A percentile compares a stretch with the other conserved stretches of the same genome.
phyloP scores from a whole-genome alignment of 345 rosid genomes.

The Salix caprea region DNA sequence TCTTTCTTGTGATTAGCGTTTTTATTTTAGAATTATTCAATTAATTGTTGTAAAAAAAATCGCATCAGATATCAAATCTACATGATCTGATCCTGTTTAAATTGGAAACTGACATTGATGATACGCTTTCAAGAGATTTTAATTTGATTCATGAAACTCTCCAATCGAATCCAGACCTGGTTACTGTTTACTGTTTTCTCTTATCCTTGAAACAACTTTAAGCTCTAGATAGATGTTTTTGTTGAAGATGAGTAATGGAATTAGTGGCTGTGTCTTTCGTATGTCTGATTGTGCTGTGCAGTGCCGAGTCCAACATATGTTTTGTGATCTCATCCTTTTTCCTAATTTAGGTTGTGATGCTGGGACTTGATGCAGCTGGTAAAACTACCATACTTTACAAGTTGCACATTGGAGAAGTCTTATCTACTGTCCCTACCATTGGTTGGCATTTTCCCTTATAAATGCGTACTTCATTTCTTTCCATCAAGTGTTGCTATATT shows the following conservation, averaged over 20 bases:
- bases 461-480: too few species aligned
- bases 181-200: too few species aligned
- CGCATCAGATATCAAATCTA: background rate
- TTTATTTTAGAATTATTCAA: background rate
- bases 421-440: slow-evolving; percentile 95
- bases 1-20: too few species aligned
- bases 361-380: slow-evolving; percentile 96
- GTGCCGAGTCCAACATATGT: too few species aligned
- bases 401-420: slow-evolving; percentile 94
- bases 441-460: slow-evolving; percentile 38
- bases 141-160: background rate
- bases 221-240: too few species aligned
- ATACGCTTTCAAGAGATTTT: background rate
- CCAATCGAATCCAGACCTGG: background rate
- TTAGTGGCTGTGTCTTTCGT: too few species aligned
- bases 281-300: too few species aligned
- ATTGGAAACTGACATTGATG: too few species aligned
- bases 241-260: too few species aligned
- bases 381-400: slow-evolving; percentile 95
- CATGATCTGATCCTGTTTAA: too few species aligned
- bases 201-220: too few species aligned
- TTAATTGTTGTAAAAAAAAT: background rate
- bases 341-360: slow-evolving; percentile 79
- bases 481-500: background rate
- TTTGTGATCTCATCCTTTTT: background rate